A percentile compares a stretch with the other conserved stretches of the same genome.
phyloP scores from a whole-genome alignment of 2,329 filamentous ascomycete genomes.

The Penicillium sclerotiorum region DNA sequence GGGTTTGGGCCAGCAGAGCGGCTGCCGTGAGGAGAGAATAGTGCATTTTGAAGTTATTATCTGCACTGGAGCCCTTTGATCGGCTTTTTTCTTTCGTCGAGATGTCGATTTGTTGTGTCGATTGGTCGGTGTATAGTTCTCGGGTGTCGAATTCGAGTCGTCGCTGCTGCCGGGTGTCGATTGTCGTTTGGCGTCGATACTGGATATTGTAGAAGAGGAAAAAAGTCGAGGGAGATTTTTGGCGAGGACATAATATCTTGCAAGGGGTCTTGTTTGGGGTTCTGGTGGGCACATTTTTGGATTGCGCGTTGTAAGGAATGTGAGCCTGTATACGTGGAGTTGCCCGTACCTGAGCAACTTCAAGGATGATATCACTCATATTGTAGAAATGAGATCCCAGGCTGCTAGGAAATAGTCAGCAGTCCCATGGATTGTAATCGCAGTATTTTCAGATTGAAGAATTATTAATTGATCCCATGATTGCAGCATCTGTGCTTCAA shows the following conservation, averaged over 20 bases:
- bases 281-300: constrained; percentile 11
- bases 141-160: neutral
- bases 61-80: neutral
- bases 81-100: neutral
- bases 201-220: neutral
- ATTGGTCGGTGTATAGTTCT: neutral
- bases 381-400: too few relatives aligned
- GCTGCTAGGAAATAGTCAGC: too few relatives aligned
- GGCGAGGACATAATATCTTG: neutral
- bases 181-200: neutral
- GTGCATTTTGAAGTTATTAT: constrained; percentile 16
- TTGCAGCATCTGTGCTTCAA: too few relatives aligned
- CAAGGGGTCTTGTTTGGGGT: constrained; percentile 6
- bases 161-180: too few relatives aligned
- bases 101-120: neutral
- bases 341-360: too few relatives aligned
- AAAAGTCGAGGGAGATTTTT: neutral
- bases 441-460: too few relatives aligned
- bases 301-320: constrained; percentile 14
- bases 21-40: constrained; percentile 16
- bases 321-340: constrained; percentile 5
- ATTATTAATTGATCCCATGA: too few relatives aligned
- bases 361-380: neutral
- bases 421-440: too few relatives aligned
- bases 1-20: constrained; percentile 17